Conservation (phyloP, 2,329 filamentous ascomycete species). For the Coniochaeta sp. region DNA sequence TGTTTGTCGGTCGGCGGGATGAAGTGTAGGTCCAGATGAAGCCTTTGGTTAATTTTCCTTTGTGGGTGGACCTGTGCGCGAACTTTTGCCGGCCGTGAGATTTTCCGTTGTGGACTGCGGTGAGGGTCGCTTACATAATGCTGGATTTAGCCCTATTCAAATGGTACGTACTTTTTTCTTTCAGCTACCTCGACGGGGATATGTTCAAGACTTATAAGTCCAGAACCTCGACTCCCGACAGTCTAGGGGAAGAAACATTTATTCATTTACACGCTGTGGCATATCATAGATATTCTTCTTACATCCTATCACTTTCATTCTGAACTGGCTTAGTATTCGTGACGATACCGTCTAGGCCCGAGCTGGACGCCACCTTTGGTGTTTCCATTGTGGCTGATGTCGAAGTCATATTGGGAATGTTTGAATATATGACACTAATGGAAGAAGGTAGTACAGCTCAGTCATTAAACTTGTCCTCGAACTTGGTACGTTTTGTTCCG, state of each 20-base stretch:
- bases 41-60: neutral
- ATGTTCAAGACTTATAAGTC: too few species aligned
- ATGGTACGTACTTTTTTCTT: too few species aligned
- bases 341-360: too few species aligned
- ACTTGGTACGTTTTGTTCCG: neutral
- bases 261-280: too few species aligned
- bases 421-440: neutral
- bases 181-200: too few species aligned
- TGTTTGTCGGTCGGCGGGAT: slow-evolving; percentile 1
- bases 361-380: too few species aligned
- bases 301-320: too few species aligned
- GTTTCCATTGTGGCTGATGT: too few species aligned
- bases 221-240: too few species aligned
- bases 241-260: too few species aligned
- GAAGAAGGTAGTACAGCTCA: neutral
- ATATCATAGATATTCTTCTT: too few species aligned
- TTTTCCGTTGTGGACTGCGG: neutral
- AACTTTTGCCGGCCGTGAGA: neutral
- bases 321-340: too few species aligned
- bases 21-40: neutral
- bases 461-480: neutral
- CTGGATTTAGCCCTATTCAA: neutral
- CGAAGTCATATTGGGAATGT: neutral
- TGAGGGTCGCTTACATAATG: neutral
- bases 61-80: slow-evolving; percentile 1